A percentile compares a stretch with the other conserved stretches of the same genome.
Evolutionary conservation across 2,329 filamentous ascomycete genomes (phyloP).

Genomic region (Arthroderma sp.): DNA sequence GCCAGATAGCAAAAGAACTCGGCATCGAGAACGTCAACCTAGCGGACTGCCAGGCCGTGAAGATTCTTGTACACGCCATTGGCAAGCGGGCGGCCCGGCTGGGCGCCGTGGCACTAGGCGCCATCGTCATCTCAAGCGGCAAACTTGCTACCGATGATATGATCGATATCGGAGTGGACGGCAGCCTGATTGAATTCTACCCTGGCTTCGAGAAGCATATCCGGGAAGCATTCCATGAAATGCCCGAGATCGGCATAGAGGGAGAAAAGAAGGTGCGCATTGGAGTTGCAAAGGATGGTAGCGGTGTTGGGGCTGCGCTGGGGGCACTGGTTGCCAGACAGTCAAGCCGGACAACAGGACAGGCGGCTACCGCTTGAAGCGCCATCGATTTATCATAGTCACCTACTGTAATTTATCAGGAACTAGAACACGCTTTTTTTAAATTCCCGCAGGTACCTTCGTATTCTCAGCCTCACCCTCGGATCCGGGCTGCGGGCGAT

Average conservation of each 20-base stretch:
- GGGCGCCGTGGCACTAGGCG: slow-evolving; percentile 75
- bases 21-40: slow-evolving; percentile 61
- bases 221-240: slow-evolving; percentile 62
- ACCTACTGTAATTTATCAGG: too few species aligned
- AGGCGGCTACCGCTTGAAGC: neutral
- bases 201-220: slow-evolving; percentile 84
- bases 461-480: too few species aligned
- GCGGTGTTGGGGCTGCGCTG: slow-evolving; percentile 84
- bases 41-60: slow-evolving; percentile 81
- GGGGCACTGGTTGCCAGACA: slow-evolving; percentile 80
- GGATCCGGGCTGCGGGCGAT: too few species aligned
- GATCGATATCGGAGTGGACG: slow-evolving; percentile 87
- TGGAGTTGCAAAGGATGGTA: slow-evolving; percentile 93
- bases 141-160: slow-evolving; percentile 56
- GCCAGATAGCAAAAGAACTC: slow-evolving; percentile 64
- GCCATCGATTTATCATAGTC: too few species aligned
- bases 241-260: slow-evolving; percentile 61
- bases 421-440: too few species aligned
- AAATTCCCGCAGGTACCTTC: too few species aligned
- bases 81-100: slow-evolving; percentile 79
- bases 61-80: slow-evolving; percentile 67
- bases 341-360: slow-evolving; percentile 15
- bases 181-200: slow-evolving; percentile 89
- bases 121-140: slow-evolving; percentile 68
- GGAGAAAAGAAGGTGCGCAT: slow-evolving; percentile 83